A percentile compares a stretch with the other conserved stretches of the same genome.
Conservation (phyloP, 1,139 yeast genomes). For the Wickerhamomyces sp. region DNA sequence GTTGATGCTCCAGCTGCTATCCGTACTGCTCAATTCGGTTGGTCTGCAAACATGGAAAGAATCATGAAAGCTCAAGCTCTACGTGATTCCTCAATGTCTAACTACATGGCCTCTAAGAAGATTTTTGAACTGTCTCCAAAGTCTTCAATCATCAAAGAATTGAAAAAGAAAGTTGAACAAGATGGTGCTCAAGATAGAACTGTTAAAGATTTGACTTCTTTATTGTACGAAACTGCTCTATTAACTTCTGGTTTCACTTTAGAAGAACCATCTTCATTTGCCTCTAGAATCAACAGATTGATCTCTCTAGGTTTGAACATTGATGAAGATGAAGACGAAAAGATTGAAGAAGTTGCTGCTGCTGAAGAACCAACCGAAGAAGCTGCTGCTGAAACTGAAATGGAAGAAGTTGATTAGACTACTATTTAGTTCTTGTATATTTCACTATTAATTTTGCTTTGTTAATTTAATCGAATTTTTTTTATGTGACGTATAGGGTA, state of each 20-base stretch:
- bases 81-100: constrained; percentile 97
- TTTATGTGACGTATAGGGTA: no score
- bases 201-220: constrained; percentile 94
- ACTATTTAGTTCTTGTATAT: background rate
- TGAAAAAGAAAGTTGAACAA: constrained; percentile 92
- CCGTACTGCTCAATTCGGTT: constrained; percentile 99
- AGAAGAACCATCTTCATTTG: constrained; percentile 97
- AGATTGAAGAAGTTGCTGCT: constrained; percentile 47
- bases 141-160: constrained; percentile 91
- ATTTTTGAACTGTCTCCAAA: constrained; percentile 98
- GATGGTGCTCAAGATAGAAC: constrained; percentile 98
- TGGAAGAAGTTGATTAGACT: constrained; percentile 98
- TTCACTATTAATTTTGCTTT: constrained; percentile 1
- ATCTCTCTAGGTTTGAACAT: constrained; percentile 97
- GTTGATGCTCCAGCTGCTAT: constrained; percentile 99
- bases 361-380: constrained; percentile 55
- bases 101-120: constrained; percentile 99
- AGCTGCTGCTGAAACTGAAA: constrained; percentile 82
- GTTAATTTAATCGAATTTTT: background rate
- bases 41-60: constrained; percentile 99
- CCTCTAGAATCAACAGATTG: constrained; percentile 96
- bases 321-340: constrained; percentile 73
- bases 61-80: constrained; percentile 99
- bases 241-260: constrained; percentile 98
- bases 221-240: constrained; percentile 95